Conservation (phyloP, 192 early-diverging fungal genomes). For the Dissophora globulifera region DNA sequence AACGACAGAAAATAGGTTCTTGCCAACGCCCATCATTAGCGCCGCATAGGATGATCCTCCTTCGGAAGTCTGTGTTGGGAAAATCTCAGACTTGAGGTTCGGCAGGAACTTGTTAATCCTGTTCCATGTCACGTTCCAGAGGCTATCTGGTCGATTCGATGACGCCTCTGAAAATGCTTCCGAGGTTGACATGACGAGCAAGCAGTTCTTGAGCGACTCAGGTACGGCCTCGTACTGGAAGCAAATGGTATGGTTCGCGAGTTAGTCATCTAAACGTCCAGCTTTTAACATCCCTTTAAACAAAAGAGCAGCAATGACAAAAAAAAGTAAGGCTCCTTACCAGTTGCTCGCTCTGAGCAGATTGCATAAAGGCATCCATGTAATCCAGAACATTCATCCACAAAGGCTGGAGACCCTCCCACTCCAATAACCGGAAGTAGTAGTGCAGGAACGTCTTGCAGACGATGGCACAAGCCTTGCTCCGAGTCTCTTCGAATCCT, state of each 20-base stretch:
- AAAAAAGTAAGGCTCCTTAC: slow-evolving; percentile 42
- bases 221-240: slow-evolving; percentile 79
- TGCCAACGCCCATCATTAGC: slow-evolving; percentile 49
- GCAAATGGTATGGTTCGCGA: no score
- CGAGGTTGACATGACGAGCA: slow-evolving; percentile 82
- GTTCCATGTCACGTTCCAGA: slow-evolving; percentile 81
- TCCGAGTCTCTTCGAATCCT: slow-evolving; percentile 81
- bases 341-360: slow-evolving; percentile 67
- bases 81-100: slow-evolving; percentile 68
- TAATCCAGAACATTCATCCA: slow-evolving; percentile 78
- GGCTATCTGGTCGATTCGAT: slow-evolving; percentile 51
- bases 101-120: slow-evolving; percentile 72
- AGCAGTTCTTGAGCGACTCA: slow-evolving; percentile 85
- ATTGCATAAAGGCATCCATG: slow-evolving; percentile 70
- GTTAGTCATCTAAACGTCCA: no score
- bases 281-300: no score
- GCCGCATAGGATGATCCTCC: slow-evolving; percentile 41
- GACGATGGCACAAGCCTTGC: slow-evolving; percentile 72
- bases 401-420: slow-evolving; percentile 66
- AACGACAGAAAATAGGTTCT: slow-evolving; percentile 37
- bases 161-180: slow-evolving; percentile 62
- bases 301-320: neutral
- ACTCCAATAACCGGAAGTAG: slow-evolving; percentile 62
- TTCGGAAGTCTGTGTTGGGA: slow-evolving; percentile 30
- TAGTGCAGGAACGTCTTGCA: slow-evolving; percentile 85